Conservation (phyloP, 352 stramenopile species). For the Phytophthora colocasiae region DNA sequence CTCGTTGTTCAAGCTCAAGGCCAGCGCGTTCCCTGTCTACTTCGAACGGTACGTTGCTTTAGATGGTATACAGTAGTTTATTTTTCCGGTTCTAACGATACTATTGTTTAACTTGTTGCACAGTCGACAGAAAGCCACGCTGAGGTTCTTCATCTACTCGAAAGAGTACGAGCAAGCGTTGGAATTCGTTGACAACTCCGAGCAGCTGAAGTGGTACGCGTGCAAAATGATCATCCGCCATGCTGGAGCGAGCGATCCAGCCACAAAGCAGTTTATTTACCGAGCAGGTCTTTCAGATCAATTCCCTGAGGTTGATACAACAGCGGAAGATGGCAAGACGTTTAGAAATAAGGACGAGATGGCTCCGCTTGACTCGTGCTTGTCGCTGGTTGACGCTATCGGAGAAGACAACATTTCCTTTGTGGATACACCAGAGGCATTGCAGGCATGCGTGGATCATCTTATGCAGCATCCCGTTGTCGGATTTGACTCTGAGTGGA, state of each 20-base stretch:
- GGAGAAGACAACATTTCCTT: slow-evolving; percentile 62
- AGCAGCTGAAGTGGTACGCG: slow-evolving; percentile 52
- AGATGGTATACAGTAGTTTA: not conserved
- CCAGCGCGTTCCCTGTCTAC: slow-evolving; percentile 66
- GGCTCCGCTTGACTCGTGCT: slow-evolving; percentile 44
- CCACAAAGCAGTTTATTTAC: slow-evolving; percentile 68
- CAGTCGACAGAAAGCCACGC: slow-evolving; percentile 50
- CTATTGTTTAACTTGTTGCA: not conserved
- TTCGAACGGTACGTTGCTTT: slow-evolving; percentile 45
- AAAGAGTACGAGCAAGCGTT: slow-evolving; percentile 68
- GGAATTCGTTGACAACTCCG: slow-evolving; percentile 36
- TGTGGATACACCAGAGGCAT: slow-evolving; percentile 50
- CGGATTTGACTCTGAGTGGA: slow-evolving; percentile 87
- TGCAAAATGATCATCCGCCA: slow-evolving; percentile 66
- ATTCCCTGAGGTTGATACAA: slow-evolving; percentile 63
- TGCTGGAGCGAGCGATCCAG: slow-evolving; percentile 40
- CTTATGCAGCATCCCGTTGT: slow-evolving; percentile 54
- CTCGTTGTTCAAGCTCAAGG: slow-evolving; percentile 58
- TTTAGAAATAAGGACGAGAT: slow-evolving; percentile 54
- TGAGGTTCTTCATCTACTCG: slow-evolving; percentile 72
- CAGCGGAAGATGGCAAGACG: slow-evolving; percentile 23
- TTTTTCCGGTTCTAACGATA: not conserved
- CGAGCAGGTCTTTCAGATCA: slow-evolving; percentile 37
- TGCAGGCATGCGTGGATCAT: slow-evolving; percentile 49
- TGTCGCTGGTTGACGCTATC: slow-evolving; percentile 56